Conservation (phyloP, 1,139 yeast species). For the Tardiomyces digboiensis region DNA sequence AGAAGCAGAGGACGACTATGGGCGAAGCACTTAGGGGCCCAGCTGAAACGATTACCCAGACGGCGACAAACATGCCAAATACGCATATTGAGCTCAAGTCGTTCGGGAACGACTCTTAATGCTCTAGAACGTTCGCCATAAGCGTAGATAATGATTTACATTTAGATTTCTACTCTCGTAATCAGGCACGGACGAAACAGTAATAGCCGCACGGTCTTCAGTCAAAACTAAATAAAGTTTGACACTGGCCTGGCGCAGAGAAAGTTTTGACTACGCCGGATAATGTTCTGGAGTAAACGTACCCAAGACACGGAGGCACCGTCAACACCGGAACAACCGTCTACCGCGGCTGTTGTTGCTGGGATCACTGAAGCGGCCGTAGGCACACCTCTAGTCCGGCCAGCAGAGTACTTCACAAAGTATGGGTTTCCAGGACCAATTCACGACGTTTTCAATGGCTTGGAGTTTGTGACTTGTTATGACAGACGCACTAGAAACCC, state of each 20-base stretch:
- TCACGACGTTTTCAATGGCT: constrained; percentile 66
- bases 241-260: no score
- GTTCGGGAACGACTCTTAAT: constrained; percentile 7
- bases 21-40: constrained; percentile 9
- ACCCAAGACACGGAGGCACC: not conserved
- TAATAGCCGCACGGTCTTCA: no score
- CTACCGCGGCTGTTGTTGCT: not conserved
- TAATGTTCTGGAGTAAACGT: not conserved
- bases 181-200: no score
- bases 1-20: constrained; percentile 16
- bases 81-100: constrained; percentile 23
- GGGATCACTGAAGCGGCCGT: not conserved
- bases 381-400: constrained; percentile 34
- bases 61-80: constrained; percentile 4
- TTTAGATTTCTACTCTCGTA: no score
- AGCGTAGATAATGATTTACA: no score
- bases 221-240: no score
- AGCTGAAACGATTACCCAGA: not conserved
- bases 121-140: no score
- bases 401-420: constrained; percentile 49
- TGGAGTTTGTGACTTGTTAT: constrained; percentile 77
- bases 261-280: no score
- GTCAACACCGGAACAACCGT: not conserved
- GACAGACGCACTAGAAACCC: constrained; percentile 85
- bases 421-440: constrained; percentile 95